Conservation (phyloP, 2,329 filamentous ascomycete species). For the Colletotrichum kahawae region DNA sequence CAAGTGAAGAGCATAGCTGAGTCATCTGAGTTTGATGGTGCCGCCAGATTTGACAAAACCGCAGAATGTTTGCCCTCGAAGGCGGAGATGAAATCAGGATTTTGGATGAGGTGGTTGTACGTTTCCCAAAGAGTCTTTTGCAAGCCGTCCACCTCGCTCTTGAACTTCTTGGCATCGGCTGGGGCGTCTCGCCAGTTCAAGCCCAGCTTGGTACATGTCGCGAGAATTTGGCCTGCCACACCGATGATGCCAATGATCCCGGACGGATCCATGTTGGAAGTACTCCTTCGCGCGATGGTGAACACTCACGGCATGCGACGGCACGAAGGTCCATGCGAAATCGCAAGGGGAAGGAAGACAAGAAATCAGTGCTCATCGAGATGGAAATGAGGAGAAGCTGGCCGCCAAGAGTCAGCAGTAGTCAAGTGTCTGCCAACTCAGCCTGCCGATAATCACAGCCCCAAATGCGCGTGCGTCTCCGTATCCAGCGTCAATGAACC, state of each 20-base stretch:
- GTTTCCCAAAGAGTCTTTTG: no score
- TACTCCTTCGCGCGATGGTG: accelerated
- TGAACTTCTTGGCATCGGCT: conserved; percentile 1
- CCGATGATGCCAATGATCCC: conserved; percentile 18
- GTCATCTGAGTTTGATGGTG: not conserved
- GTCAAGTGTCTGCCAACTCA: not conserved
- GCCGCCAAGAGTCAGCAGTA: not conserved
- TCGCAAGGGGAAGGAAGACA: accelerated
- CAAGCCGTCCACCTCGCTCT: no score
- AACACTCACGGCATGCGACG: not conserved
- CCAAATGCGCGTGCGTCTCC: not conserved
- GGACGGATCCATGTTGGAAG: not conserved
- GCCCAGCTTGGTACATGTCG: not conserved
- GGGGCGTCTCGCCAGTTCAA: conserved; percentile 23
- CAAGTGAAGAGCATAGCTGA: not conserved
- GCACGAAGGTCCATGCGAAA: not conserved
- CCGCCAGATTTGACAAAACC: not conserved
- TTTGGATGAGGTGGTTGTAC: no score
- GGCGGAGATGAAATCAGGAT: no score
- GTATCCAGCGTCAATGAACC: not conserved
- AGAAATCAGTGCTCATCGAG: not conserved
- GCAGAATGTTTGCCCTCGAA: no score
- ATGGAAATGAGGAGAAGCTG: not conserved
- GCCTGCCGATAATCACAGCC: not conserved
- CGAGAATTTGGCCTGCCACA: conserved; percentile 5